Evolutionary conservation across 208 protist genomes (phyloP).

Genomic region (Wallacemonas sp.): DNA sequence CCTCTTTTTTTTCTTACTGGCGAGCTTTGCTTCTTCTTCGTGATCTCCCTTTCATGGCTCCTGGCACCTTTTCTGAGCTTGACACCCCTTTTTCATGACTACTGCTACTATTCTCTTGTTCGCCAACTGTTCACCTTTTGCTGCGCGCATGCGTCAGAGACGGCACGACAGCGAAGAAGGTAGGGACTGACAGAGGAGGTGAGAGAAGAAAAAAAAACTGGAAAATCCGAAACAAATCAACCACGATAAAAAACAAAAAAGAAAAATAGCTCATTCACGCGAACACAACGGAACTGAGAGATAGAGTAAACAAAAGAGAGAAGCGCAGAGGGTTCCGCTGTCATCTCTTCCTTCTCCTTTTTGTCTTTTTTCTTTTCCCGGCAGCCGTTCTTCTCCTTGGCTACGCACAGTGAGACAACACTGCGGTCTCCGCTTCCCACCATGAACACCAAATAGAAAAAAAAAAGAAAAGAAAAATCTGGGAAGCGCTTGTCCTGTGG

Average conservation of each 20-base stretch:
- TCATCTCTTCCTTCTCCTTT: neutral
- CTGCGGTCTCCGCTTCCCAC: too few relatives aligned
- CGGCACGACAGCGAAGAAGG: neutral
- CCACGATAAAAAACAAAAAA: conserved; percentile 13
- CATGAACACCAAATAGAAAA: too few relatives aligned
- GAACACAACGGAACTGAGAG: neutral
- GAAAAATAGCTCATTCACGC: conserved; percentile 11
- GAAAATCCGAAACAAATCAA: conserved; percentile 22
- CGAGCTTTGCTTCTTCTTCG: too few relatives aligned
- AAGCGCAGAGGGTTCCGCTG: neutral
- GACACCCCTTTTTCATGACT: neutral
- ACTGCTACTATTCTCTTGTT: conserved; percentile 3
- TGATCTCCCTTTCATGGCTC: neutral
- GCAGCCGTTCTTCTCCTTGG: neutral
- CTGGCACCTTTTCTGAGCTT: neutral
- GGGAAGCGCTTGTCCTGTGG: neutral
- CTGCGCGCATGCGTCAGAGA: neutral
- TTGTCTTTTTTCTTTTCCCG: conserved; percentile 14
- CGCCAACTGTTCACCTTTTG: conserved; percentile 7
- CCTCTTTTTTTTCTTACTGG: neutral
- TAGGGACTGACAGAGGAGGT: neutral
- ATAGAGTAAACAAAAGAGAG: neutral
- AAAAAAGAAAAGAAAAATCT: neutral
- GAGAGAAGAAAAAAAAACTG: neutral
- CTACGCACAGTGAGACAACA: too few relatives aligned